phyloP scores from a whole-genome alignment of 2,329 filamentous ascomycete genomes.

The Colletotrichum liaoningense region DNA sequence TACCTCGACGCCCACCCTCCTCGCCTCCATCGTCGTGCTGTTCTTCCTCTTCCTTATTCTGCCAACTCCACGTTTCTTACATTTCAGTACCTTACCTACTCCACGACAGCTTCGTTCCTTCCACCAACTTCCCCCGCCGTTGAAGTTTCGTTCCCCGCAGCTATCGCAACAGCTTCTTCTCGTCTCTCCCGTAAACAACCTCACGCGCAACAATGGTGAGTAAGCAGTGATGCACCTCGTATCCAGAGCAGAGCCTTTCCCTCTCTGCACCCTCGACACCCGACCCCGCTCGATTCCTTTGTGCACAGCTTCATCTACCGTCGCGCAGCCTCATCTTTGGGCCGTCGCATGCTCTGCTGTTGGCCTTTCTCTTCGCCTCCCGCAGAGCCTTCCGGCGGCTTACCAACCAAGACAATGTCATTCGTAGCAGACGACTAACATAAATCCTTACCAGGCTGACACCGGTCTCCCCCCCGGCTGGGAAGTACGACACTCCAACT shows the following conservation, averaged over 20 bases:
- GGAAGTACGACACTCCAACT: constrained; percentile 98
- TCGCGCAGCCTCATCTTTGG: not conserved
- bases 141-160: not conserved
- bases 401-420: constrained; percentile 14
- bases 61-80: not conserved
- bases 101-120: not conserved
- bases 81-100: not conserved
- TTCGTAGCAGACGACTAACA: constrained; percentile 16
- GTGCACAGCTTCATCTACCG: not conserved
- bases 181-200: not conserved
- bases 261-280: not conserved
- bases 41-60: not conserved
- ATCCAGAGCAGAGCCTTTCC: not conserved
- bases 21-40: not conserved
- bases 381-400: not conserved
- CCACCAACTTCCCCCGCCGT: not conserved
- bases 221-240: not conserved
- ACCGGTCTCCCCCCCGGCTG: constrained; percentile 86
- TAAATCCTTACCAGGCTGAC: constrained; percentile 65
- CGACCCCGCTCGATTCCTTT: not conserved
- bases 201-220: constrained; percentile 12
- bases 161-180: not conserved
- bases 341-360: not conserved
- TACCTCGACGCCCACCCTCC: not conserved
- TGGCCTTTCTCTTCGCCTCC: not conserved